These are phyloP conservation scores for Didymella arachidicola DNA, from an alignment of 2,329 filamentous ascomycete genomes.

Conservation along the genomic window DNA sequence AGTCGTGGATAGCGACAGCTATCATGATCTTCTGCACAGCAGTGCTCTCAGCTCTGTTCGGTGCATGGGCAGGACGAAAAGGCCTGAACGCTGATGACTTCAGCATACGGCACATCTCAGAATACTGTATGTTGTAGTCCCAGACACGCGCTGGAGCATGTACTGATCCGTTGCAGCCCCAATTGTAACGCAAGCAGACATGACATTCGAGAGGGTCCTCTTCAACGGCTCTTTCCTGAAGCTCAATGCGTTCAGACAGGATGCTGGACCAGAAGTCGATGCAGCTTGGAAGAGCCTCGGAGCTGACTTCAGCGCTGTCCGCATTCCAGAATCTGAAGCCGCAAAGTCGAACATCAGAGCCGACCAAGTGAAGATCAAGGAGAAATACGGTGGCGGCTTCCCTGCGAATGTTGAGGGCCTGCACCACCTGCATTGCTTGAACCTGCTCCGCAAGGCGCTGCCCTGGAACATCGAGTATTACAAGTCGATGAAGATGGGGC, in stretches of 20 bases:
- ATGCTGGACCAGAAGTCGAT: constrained; percentile 63
- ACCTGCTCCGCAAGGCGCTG: constrained; percentile 65
- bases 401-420: constrained; percentile 65
- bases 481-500: constrained; percentile 57
- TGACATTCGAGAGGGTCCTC: constrained; percentile 50
- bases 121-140: constrained; percentile 40
- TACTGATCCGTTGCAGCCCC: constrained; percentile 35
- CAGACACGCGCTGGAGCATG: neutral
- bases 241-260: constrained; percentile 62
- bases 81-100: constrained; percentile 35
- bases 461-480: constrained; percentile 69
- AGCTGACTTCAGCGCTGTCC: constrained; percentile 60
- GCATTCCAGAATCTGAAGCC: constrained; percentile 61
- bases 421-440: constrained; percentile 68
- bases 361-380: constrained; percentile 65
- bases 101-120: constrained; percentile 41
- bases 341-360: constrained; percentile 58
- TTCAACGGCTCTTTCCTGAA: constrained; percentile 67
- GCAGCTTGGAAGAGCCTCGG: constrained; percentile 64
- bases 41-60: constrained; percentile 31
- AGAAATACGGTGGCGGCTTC: constrained; percentile 67
- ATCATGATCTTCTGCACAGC: constrained; percentile 28
- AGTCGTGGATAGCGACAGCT: constrained; percentile 28
- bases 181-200: constrained; percentile 50
- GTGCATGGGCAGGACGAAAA: constrained; percentile 29